phyloP scores from a whole-genome alignment of 129 eudicot species.

The Gnaphalium uliginosum region DNA sequence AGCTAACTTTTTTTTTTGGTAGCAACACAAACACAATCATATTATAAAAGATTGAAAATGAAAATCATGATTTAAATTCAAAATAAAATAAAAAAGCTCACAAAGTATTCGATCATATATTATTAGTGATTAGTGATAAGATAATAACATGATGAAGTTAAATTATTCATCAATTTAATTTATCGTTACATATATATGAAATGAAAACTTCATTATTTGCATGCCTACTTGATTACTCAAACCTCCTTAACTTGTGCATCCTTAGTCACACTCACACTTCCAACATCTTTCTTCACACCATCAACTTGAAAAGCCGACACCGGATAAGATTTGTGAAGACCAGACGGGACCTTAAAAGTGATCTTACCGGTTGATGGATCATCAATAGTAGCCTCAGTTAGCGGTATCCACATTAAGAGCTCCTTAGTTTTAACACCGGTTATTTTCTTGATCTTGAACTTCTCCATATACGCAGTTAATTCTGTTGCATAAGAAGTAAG shows the following conservation, averaged over 20 bases:
- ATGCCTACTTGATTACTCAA: constrained; percentile 19
- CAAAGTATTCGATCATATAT: too few relatives aligned
- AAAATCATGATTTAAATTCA: too few relatives aligned
- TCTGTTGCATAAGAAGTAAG: constrained; percentile 53
- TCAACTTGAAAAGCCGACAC: constrained; percentile 55
- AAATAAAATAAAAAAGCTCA: too few relatives aligned
- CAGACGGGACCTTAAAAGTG: constrained; percentile 57
- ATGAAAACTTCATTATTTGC: not conserved
- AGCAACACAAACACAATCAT: too few relatives aligned
- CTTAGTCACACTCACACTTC: constrained; percentile 24
- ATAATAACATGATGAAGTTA: too few relatives aligned
- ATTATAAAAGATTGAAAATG: too few relatives aligned
- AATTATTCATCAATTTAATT: too few relatives aligned
- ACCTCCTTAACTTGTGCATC: constrained; percentile 35
- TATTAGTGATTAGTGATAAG: too few relatives aligned
- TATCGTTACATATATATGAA: too few relatives aligned
- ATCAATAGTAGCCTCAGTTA: constrained; percentile 44
- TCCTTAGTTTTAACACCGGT: constrained; percentile 76
- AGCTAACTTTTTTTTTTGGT: not conserved
- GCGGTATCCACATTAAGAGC: constrained; percentile 63
- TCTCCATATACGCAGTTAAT: constrained; percentile 56
- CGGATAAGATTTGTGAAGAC: constrained; percentile 52
- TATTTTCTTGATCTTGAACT: constrained; percentile 61
- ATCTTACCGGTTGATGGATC: constrained; percentile 56
- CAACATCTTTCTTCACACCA: constrained; percentile 39